phyloP scores from a whole-genome alignment of 1,284 basidiomycete species.

The Apiotrichum laibachii region DNA sequence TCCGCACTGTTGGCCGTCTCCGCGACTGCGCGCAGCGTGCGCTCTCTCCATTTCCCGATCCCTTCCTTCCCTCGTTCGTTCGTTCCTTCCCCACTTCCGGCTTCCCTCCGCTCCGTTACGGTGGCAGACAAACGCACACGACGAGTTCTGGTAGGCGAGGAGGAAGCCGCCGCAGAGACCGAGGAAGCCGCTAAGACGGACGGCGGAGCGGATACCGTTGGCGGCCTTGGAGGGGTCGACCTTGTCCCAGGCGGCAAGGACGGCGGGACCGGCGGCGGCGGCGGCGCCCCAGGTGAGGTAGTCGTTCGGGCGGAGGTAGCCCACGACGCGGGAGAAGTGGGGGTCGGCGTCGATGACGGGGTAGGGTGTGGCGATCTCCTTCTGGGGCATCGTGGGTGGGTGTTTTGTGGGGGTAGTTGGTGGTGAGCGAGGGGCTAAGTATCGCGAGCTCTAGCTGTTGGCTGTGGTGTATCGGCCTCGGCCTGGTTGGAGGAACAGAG shows the following conservation, averaged over 20 bases:
- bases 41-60: too few species aligned
- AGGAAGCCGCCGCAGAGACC: conserved; percentile 85
- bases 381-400: conserved; percentile 60
- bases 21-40: too few species aligned
- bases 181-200: conserved; percentile 58
- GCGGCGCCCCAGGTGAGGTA: conserved; percentile 78
- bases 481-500: background rate
- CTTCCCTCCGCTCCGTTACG: background rate
- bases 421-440: background rate
- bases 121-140: conserved; percentile 58
- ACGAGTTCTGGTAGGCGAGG: conserved; percentile 86
- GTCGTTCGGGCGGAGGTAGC: conserved; percentile 86
- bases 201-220: conserved; percentile 42
- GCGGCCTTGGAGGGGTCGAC: conserved; percentile 45
- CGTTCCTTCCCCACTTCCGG: too few species aligned
- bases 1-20: too few species aligned
- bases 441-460: too few species aligned
- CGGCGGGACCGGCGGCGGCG: conserved; percentile 59
- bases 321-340: conserved; percentile 79
- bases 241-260: conserved; percentile 23
- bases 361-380: conserved; percentile 67
- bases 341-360: conserved; percentile 91
- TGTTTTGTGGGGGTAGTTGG: background rate
- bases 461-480: background rate
- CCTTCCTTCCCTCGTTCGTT: too few species aligned